Conservation (phyloP, 2,329 filamentous ascomycete species). For the Claviceps monticola region DNA sequence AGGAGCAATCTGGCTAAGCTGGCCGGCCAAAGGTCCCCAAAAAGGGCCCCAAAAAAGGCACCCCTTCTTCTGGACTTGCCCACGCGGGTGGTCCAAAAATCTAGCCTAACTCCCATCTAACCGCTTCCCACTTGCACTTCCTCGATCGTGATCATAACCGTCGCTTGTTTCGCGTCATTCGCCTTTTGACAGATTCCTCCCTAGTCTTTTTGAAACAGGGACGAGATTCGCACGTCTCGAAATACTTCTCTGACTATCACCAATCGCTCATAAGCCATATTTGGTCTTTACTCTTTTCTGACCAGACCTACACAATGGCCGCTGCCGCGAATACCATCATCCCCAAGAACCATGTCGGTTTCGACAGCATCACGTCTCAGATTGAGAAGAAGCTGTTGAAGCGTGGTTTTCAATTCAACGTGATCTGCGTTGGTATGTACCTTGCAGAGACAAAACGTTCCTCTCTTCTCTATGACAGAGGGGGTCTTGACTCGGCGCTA, state of each 20-base stretch:
- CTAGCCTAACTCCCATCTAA: conserved; percentile 4
- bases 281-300: conserved; percentile 5
- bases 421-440: conserved; percentile 92
- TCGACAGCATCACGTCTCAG: conserved; percentile 98
- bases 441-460: conserved; percentile 5
- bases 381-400: conserved; percentile 99
- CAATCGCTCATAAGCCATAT: neutral
- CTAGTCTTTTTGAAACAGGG: conserved; percentile 23
- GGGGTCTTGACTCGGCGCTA: conserved; percentile 5
- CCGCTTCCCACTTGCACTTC: conserved; percentile 1
- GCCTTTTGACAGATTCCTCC: conserved; percentile 6
- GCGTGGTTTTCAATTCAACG: conserved; percentile 99
- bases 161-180: conserved; percentile 11
- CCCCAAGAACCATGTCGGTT: conserved; percentile 97
- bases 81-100: conserved; percentile 2
- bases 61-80: conserved; percentile 14
- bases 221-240: conserved; percentile 10
- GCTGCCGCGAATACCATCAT: conserved; percentile 55
- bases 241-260: conserved; percentile 12
- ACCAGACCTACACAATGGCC: conserved; percentile 48
- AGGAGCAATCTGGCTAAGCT: conserved; percentile 12
- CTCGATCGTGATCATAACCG: conserved; percentile 5
- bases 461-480: neutral
- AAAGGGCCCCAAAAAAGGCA: conserved; percentile 19
- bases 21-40: conserved; percentile 13